Percentiles rank a stretch among this genome's conserved stretches.
Conservation (phyloP, 805 yeast species). For the Danielia oregonensis region DNA sequence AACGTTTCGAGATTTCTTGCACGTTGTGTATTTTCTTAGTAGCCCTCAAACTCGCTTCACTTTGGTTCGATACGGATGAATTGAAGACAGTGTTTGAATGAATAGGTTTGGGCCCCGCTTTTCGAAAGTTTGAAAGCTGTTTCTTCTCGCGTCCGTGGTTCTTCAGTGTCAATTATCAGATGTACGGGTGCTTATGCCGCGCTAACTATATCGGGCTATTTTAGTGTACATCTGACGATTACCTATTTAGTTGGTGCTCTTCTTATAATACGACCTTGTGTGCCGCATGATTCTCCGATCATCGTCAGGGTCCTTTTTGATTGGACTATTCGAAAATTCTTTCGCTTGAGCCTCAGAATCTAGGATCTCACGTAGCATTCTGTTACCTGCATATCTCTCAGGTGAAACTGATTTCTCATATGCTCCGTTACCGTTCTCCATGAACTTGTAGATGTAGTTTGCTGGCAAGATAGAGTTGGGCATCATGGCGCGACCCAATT, state of each 20-base stretch:
- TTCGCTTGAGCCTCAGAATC: slow-evolving; percentile 10
- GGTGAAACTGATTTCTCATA: neutral
- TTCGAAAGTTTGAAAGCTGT: no score
- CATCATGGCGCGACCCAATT: slow-evolving; percentile 59
- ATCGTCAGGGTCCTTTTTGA: slow-evolving; percentile 26
- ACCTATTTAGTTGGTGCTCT: slow-evolving; percentile 7
- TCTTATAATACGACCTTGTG: slow-evolving; percentile 37
- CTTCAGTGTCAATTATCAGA: no score
- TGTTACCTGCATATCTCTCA: slow-evolving; percentile 18
- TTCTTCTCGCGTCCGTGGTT: no score
- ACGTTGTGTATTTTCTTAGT: no score
- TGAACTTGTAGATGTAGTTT: slow-evolving; percentile 30
- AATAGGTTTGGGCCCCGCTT: no score
- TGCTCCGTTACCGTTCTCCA: slow-evolving; percentile 3
- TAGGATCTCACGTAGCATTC: slow-evolving; percentile 31
- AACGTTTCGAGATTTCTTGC: no score
- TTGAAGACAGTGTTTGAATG: no score
- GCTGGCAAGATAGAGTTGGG: slow-evolving; percentile 45
- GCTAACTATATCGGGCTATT: no score
- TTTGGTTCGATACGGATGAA: no score
- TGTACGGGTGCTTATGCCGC: no score
- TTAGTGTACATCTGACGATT: no score
- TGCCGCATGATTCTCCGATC: slow-evolving; percentile 29
- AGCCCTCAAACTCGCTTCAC: no score
- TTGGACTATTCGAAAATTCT: slow-evolving; percentile 15